Base-by-base conservation (phyloP, 768 basidiomycete species). In the Lactarius akahatsu region DNA sequence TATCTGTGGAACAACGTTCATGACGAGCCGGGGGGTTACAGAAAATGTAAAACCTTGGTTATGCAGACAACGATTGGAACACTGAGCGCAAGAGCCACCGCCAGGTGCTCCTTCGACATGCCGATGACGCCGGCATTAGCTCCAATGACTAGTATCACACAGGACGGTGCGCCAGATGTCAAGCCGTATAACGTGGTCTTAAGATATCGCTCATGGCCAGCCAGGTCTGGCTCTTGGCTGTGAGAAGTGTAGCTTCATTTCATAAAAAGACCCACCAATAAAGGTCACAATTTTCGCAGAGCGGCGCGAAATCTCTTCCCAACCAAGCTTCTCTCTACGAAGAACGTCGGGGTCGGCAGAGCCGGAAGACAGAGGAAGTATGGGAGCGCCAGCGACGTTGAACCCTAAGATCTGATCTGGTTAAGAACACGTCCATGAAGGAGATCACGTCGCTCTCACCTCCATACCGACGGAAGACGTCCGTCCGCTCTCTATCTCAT, bases 391-490 rank as follows among this genome's bases (percentile, higher is more conserved):
- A 28, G 83, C 82, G 3, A 87, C 85, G 20, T 85, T 86, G 72
- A 96, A 98, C 1, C 96, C 96, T 13, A 98, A 80, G 62, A 97
- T 96, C 92, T 94, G 16, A 7, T 11, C 62, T 26, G 32, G n/a
- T 54, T 32, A 56, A 26, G 10, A 32, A 38, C 7, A 15, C 28
- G 62, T 41, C 30, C 15, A 8, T 20, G 54, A 9, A 56, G 58
- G 26, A 2, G 23, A 36, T 26, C n/a, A 57, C 20, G 5, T 26
- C 40, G 45, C 20, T 66, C 81, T 65, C 68, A 94, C 94, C 83
- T 99, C 97, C 89, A 97, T 96, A 26, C 97, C 97, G 52, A 98
- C 93, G 67, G 91, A 94, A 28, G 92, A 94, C 0, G 97, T 99
- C 59, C 97, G 81, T 7, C 96, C 96, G 23, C 91, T 94, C 78